A percentile compares a stretch with the other conserved stretches of the same genome.
phyloP scores from a whole-genome alignment of 2,329 filamentous ascomycete species.

The Colletotrichum tamarilloi region DNA sequence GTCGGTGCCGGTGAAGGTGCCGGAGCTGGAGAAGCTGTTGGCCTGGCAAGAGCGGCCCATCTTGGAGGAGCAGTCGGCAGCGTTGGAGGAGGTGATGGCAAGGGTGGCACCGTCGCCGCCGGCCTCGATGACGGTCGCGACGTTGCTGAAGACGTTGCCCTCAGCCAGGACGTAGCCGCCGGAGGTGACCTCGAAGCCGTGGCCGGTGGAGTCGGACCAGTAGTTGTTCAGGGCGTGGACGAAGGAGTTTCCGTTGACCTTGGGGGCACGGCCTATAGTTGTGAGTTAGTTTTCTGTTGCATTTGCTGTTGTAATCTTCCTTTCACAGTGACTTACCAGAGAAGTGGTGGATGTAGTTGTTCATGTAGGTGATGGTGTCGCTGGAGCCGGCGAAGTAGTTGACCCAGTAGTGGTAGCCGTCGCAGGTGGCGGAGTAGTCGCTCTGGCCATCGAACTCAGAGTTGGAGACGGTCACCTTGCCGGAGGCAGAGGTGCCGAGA shows the following conservation, averaged over 20 bases:
- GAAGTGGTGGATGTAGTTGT: conserved; percentile 70
- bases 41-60: conserved; percentile 62
- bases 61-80: conserved; percentile 51
- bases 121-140: conserved; percentile 52
- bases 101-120: conserved; percentile 17
- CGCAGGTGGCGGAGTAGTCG: conserved; percentile 66
- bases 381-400: conserved; percentile 66
- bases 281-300: not conserved
- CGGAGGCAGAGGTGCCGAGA: conserved; percentile 62
- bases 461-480: conserved; percentile 70
- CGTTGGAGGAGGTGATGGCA: conserved; percentile 36
- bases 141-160: conserved; percentile 68
- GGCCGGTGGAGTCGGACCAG: conserved; percentile 64
- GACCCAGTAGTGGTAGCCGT: conserved; percentile 70
- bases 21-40: conserved; percentile 59
- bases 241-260: conserved; percentile 65
- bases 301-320: too few relatives aligned
- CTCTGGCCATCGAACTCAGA: conserved; percentile 66
- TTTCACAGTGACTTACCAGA: conserved; percentile 44
- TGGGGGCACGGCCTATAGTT: conserved; percentile 59
- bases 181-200: conserved; percentile 64
- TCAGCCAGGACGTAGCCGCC: conserved; percentile 61
- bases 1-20: conserved; percentile 51
- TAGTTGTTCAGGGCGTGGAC: conserved; percentile 73
- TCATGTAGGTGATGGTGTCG: conserved; percentile 68